These are phyloP conservation scores for Lecanosticta acicola DNA, from an alignment of 2,329 filamentous ascomycete genomes.

Conservation along the genomic window DNA sequence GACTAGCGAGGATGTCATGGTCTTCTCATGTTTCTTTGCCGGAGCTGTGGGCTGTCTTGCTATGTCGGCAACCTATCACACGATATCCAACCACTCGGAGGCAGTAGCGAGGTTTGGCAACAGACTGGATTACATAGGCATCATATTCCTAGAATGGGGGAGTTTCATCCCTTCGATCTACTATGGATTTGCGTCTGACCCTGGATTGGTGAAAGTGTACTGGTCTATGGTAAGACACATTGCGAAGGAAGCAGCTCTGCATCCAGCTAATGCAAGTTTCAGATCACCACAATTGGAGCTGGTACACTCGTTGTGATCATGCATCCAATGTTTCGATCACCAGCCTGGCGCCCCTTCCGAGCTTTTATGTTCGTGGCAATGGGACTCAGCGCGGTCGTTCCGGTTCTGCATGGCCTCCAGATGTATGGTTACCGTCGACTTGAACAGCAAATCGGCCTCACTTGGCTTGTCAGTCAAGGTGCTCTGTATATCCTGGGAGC, in stretches of 20 bases:
- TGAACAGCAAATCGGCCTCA: constrained; percentile 68
- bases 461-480: constrained; percentile 75
- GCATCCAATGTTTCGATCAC: constrained; percentile 76
- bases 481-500: constrained; percentile 81
- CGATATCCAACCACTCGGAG: constrained; percentile 77
- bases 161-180: constrained; percentile 84
- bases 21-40: constrained; percentile 71
- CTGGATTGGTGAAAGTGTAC: constrained; percentile 62
- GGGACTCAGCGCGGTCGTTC: constrained; percentile 76
- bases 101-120: constrained; percentile 77
- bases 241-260: too few species aligned
- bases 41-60: constrained; percentile 50
- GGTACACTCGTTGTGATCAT: constrained; percentile 72
- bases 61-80: constrained; percentile 66
- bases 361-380: constrained; percentile 85
- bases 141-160: constrained; percentile 84
- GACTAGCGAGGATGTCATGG: constrained; percentile 58
- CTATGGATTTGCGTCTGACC: constrained; percentile 74
- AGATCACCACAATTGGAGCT: constrained; percentile 75
- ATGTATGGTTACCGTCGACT: constrained; percentile 63
- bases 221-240: constrained; percentile 60
- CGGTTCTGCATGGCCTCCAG: constrained; percentile 68
- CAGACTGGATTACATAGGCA: constrained; percentile 90
- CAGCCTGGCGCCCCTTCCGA: constrained; percentile 76
- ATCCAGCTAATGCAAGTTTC: too few species aligned